Conservation (phyloP, 208 protist genomes). For the Trypanosoma melophagium region DNA sequence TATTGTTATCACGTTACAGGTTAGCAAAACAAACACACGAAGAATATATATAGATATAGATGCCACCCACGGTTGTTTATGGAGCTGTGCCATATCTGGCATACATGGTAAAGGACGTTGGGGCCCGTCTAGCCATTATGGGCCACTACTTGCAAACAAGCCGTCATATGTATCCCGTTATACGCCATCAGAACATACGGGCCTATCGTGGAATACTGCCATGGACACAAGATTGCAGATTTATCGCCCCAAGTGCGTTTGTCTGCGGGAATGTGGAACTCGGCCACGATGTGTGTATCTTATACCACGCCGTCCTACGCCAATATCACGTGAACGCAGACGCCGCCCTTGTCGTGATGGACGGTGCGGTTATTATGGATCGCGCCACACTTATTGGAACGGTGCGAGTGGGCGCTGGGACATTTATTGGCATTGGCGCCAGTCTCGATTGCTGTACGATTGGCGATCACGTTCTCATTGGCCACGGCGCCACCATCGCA, state of each 20-base stretch:
- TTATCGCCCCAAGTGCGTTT: constrained; percentile 87
- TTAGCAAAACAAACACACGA: too few relatives aligned
- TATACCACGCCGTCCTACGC: constrained; percentile 86
- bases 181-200: constrained; percentile 83
- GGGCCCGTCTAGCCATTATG: constrained; percentile 59
- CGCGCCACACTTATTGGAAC: constrained; percentile 80
- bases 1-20: not conserved
- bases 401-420: constrained; percentile 58
- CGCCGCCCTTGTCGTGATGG: constrained; percentile 51
- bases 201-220: constrained; percentile 86
- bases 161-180: constrained; percentile 81
- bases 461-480: constrained; percentile 85
- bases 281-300: constrained; percentile 77
- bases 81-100: constrained; percentile 76
- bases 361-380: constrained; percentile 85
- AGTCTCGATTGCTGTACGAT: constrained; percentile 85
- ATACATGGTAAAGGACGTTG: constrained; percentile 88
- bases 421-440: constrained; percentile 68
- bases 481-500: constrained; percentile 70
- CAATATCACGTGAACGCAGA: constrained; percentile 76
- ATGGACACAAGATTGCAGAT: constrained; percentile 77
- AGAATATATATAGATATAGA: constrained; percentile 35
- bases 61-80: constrained; percentile 56
- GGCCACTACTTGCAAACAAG: constrained; percentile 62
- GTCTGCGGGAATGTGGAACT: constrained; percentile 85